Evolutionary conservation across 2,329 filamentous ascomycete genomes (phyloP).

Genomic region (Aspergillus jensenii): DNA sequence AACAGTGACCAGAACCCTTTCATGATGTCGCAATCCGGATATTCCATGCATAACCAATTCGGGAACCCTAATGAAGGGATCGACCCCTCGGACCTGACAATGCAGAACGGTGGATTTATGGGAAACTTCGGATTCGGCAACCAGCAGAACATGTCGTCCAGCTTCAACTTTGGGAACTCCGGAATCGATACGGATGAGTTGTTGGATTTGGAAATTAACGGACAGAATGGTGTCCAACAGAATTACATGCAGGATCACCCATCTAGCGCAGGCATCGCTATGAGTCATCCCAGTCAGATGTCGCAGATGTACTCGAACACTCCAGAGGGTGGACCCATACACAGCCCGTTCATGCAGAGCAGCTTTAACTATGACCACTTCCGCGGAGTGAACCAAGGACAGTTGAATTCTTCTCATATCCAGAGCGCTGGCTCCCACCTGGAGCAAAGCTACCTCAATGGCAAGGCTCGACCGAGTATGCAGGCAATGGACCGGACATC

Average conservation of each 20-base stretch:
- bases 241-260: conserved; percentile 53
- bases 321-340: conserved; percentile 86
- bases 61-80: conserved; percentile 60
- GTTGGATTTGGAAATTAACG: conserved; percentile 60
- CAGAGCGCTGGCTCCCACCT: conserved; percentile 44
- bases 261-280: conserved; percentile 52
- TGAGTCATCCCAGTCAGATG: conserved; percentile 68
- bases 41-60: conserved; percentile 56
- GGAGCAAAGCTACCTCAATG: conserved; percentile 58
- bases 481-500: conserved; percentile 70
- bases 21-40: conserved; percentile 50
- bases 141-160: conserved; percentile 65
- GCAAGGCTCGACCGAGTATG: conserved; percentile 60
- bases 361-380: conserved; percentile 78
- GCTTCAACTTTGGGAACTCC: conserved; percentile 75
- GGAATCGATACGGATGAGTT: conserved; percentile 87
- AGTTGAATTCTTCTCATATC: conserved; percentile 32
- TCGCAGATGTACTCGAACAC: conserved; percentile 81
- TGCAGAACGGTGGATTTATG: conserved; percentile 57
- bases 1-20: conserved; percentile 53
- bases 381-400: conserved; percentile 60
- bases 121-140: conserved; percentile 58
- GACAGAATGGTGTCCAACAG: conserved; percentile 38
- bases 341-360: conserved; percentile 78
- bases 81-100: conserved; percentile 81